Base-by-base conservation (phyloP, 768 basidiomycete genomes). In the Cubamyces sp. region DNA sequence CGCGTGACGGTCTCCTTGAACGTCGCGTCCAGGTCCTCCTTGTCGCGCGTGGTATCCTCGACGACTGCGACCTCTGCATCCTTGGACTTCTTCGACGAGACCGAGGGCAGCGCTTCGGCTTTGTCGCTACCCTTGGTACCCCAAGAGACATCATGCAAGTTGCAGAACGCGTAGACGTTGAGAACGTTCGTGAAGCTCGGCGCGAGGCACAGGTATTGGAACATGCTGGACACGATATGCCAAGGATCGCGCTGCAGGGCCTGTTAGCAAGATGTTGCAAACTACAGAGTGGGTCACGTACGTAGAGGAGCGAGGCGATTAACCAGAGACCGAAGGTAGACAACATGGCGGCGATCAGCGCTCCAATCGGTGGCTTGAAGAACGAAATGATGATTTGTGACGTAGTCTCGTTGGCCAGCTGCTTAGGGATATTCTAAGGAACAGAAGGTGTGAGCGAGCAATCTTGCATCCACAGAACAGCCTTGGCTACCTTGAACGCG, bases 81-180 rank as follows among this genome's bases (percentile, higher is more conserved):
- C 73, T 90, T 88, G 45, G 81, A 76, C 74, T 95, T 95, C 64
- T 86, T 88, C 8, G 95, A 94, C 1, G 90, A 91, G 18, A 96
- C 85, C 0, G 94, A 91, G 1, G 96, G 96, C 9, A 98, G 79
- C 3, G 88, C 88, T 69, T 97, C 96, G 3, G 89, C 95, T 74
- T 96, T 96, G 77, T 98, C 96, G 57, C 88, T 91, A 51, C 93
- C 94, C 77, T 96, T 95, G 11, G 94, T 96, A 76, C 94, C 94
- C 94, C 95, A 96, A 15, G 90, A 92, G 19, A 93, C 91, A 74
- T 95, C 94, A 73, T 94, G 94, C 75, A 97, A 78, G 77, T 97
- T 97, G 77, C 94, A 97, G 81, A 98, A 98, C 0, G 96, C 95
- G 73, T 98, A 98, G 40, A 96, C 92, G 75, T 96, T 96, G 68